A percentile compares a stretch with the other conserved stretches of the same genome.
Evolutionary conservation across 1,284 basidiomycete species (phyloP).

Genomic region (Ceratobasidium sp.): DNA sequence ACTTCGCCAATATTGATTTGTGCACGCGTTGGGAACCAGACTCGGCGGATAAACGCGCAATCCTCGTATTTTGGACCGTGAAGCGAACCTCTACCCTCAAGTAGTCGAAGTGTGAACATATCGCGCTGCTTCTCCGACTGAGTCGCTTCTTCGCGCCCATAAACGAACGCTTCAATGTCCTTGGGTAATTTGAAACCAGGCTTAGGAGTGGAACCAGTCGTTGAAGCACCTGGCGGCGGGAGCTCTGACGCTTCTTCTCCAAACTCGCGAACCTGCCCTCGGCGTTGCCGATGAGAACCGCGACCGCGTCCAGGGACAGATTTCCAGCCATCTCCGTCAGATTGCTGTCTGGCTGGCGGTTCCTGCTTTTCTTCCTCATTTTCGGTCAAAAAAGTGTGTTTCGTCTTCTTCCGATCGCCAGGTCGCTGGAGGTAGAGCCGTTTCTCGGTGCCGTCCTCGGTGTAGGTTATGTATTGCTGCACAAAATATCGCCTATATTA

Average conservation of each 20-base stretch:
- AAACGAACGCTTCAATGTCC: not conserved
- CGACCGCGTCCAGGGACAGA: not conserved
- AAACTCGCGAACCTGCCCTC: slow-evolving; percentile 7
- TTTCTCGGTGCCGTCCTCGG: slow-evolving; percentile 3
- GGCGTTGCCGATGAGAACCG: not conserved
- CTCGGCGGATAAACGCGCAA: slow-evolving; percentile 44
- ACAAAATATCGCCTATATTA: not conserved
- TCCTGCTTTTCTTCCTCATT: slow-evolving; percentile 14
- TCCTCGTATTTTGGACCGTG: slow-evolving; percentile 24
- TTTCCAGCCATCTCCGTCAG: not conserved
- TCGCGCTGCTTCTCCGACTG: slow-evolving; percentile 36
- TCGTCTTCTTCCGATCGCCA: not conserved
- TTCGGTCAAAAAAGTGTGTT: not conserved
- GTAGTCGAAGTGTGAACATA: slow-evolving; percentile 44
- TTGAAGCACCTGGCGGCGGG: not conserved
- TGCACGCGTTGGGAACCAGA: slow-evolving; percentile 45
- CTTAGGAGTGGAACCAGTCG: not conserved
- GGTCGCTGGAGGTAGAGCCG: slow-evolving; percentile 11
- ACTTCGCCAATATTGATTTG: slow-evolving; percentile 1
- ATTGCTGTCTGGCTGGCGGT: not conserved
- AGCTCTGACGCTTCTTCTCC: not conserved
- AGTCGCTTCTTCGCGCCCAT: slow-evolving; percentile 45
- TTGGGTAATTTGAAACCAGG: not conserved
- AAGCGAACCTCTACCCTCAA: slow-evolving; percentile 36
- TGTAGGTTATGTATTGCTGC: slow-evolving; percentile 21